Base-by-base conservation (phyloP, 2,329 filamentous ascomycete species). In the Penicillium sp. region DNA sequence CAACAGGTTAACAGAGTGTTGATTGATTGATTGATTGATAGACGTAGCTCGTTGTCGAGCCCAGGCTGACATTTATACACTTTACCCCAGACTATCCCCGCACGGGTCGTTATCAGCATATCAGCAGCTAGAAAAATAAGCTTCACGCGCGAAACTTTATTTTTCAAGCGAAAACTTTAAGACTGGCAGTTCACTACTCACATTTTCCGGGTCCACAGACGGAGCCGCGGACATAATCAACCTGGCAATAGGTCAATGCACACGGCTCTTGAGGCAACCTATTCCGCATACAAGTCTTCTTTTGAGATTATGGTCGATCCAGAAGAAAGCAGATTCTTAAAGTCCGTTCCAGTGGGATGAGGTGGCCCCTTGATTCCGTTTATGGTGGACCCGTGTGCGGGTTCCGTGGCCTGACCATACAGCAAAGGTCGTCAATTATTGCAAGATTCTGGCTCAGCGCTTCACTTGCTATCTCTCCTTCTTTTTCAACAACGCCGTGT, bases 151-250 rank as follows among this genome's bases (percentile, higher is more conserved):
- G 2, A 24, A 44, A 44, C 42, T 45, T 24, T 24, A 45, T 42
- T 42, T 40, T 42, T 19, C 38, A 42, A 37, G 10, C 13, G n/a
- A 24, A 24, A 44, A 44, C 42, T 45, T 45, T 15, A 45, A 45
- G 4, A 24, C 42, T 24, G 12, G 42, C 42, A 26, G 42, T 45
- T 45, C 42, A 45, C 42, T 45, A 45, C 42, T 26, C 42, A 26
- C 42, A 45, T 45, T 45, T 45, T 24, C 42, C 22, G 42, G 42
- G 42, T 45, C 42, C 42, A 22, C 42, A 24, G 22, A 24, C 42
- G 42, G 42, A 45, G 42, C 42, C 42, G 42, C 42, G 26, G 42
- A 45, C 42, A 45, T 24, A 26, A 45, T 45, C 22, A 26, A 45
- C 19, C 19, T 13, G 42, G 42, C 42, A 24, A 4, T 45, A 45